Evolutionary conservation across 2,329 filamentous ascomycete genomes (phyloP).

Genomic region (Arthrinium puccinioides): DNA sequence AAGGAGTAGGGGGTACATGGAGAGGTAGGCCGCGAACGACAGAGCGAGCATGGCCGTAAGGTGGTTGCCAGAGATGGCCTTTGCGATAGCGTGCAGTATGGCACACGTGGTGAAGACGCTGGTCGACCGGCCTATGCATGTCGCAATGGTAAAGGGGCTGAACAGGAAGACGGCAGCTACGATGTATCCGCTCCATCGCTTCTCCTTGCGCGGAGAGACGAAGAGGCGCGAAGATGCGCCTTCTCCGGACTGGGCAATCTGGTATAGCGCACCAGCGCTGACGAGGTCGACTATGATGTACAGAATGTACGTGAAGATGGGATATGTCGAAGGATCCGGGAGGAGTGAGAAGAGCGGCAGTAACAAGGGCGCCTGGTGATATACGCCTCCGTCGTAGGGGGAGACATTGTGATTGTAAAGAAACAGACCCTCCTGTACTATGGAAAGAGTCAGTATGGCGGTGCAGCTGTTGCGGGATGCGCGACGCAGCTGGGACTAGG

Average conservation of each 20-base stretch:
- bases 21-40: slow-evolving; percentile 82
- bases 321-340: slow-evolving; percentile 58
- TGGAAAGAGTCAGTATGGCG: background rate
- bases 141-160: slow-evolving; percentile 88
- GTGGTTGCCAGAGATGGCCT: slow-evolving; percentile 66
- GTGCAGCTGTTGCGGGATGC: background rate
- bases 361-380: slow-evolving; percentile 76
- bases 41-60: slow-evolving; percentile 77
- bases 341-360: slow-evolving; percentile 87
- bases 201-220: slow-evolving; percentile 68
- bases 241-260: slow-evolving; percentile 76
- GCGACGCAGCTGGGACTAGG: background rate
- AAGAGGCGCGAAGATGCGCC: slow-evolving; percentile 68
- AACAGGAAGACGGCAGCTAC: slow-evolving; percentile 87
- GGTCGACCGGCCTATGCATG: slow-evolving; percentile 84
- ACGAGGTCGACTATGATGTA: slow-evolving; percentile 77
- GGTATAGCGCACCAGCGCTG: slow-evolving; percentile 70
- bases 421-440: slow-evolving; percentile 89
- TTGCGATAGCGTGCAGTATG: slow-evolving; percentile 75
- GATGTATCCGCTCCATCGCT: slow-evolving; percentile 65
- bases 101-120: slow-evolving; percentile 84
- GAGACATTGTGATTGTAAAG: slow-evolving; percentile 95
- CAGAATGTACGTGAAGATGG: slow-evolving; percentile 70
- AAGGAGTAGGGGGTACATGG: slow-evolving; percentile 83
- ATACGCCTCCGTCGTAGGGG: slow-evolving; percentile 89